These are phyloP conservation scores for Neofusicoccum parvum DNA, from an alignment of 2,329 filamentous ascomycete species.

Conservation along the genomic window DNA sequence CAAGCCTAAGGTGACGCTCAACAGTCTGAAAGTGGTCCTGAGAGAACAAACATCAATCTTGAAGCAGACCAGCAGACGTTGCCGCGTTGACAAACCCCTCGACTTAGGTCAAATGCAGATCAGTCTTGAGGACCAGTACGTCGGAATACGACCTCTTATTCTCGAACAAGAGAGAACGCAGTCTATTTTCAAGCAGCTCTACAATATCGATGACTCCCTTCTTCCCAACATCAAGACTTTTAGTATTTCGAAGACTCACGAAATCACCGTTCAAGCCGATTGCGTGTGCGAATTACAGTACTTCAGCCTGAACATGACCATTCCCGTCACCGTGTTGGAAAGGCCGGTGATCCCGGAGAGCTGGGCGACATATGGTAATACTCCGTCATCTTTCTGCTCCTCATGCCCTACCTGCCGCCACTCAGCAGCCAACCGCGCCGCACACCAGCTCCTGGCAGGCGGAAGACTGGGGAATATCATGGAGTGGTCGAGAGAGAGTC, in stretches of 20 bases:
- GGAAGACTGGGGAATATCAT: no score
- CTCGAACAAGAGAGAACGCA: constrained; percentile 28
- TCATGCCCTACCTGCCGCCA: no score
- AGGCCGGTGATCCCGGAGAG: neutral
- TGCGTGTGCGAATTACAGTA: constrained; percentile 32
- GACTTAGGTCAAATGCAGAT: constrained; percentile 35
- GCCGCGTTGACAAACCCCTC: constrained; percentile 30
- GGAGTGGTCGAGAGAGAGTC: no score
- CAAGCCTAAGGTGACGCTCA: neutral
- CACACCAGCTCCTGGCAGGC: no score
- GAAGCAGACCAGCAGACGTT: neutral
- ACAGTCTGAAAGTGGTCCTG: neutral
- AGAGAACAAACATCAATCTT: neutral
- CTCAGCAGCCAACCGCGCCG: no score
- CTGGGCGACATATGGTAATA: neutral
- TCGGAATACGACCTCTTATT: constrained; percentile 28
- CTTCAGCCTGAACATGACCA: constrained; percentile 29
- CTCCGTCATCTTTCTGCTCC: no score
- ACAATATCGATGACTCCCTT: constrained; percentile 35
- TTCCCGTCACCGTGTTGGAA: neutral
- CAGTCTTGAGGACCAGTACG: constrained; percentile 31
- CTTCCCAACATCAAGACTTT: constrained; percentile 40
- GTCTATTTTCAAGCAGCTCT: constrained; percentile 34
- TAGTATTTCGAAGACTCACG: constrained; percentile 35
- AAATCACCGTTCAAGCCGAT: constrained; percentile 31